Evolutionary conservation across 208 protist species (phyloP).

Genomic region (Trypanosoma conorhini): DNA sequence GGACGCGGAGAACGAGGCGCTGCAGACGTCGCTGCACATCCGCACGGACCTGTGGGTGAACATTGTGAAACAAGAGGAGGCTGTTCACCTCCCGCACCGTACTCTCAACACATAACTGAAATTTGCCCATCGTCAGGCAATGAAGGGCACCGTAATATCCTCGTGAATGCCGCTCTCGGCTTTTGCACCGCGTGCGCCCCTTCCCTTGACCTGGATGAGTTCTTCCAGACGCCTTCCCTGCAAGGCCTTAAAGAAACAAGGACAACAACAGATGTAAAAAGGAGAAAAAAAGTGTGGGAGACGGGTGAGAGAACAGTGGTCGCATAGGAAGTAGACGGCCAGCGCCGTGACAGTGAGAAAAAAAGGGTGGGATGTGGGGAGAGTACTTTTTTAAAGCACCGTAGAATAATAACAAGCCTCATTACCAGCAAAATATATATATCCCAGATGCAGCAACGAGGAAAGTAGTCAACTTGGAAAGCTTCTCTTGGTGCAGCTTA

Average conservation of each 20-base stretch:
- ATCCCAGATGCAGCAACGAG: background rate
- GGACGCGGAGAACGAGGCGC: constrained; percentile 48
- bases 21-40: constrained; percentile 67
- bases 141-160: background rate
- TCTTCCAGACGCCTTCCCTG: background rate
- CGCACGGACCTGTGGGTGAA: constrained; percentile 77
- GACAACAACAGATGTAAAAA: background rate
- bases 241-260: background rate
- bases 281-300: background rate
- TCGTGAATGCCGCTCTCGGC: background rate
- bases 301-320: background rate
- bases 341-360: background rate
- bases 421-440: background rate
- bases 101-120: constrained; percentile 60
- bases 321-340: background rate
- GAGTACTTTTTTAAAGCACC: background rate
- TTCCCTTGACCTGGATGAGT: background rate
- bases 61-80: constrained; percentile 75
- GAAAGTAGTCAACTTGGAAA: background rate
- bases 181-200: background rate
- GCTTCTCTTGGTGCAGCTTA: background rate
- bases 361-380: background rate
- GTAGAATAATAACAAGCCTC: background rate
- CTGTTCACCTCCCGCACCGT: constrained; percentile 72
- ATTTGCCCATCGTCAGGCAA: constrained; percentile 44